phyloP scores from a whole-genome alignment of 148 eudicot species.

The Rhododendron williamsianum region DNA sequence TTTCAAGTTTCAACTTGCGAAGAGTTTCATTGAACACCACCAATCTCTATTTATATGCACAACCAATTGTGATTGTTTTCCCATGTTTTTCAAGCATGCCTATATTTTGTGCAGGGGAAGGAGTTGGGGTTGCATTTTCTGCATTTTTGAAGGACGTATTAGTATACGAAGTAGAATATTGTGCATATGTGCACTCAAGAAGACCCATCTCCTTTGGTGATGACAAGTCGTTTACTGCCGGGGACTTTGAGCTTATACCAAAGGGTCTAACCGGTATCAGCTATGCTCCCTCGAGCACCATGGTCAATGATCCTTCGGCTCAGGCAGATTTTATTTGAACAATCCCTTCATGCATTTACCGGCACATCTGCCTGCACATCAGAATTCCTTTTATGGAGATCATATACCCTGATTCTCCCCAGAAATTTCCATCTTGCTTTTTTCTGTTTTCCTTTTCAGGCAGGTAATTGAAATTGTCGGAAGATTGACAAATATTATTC shows the following conservation, averaged over 20 bases:
- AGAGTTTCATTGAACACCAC: neutral
- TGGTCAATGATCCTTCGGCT: conserved; percentile 23
- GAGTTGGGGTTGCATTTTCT: conserved; percentile 40
- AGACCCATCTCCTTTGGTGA: conserved; percentile 23
- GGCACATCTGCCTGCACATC: neutral
- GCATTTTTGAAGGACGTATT: conserved; percentile 26
- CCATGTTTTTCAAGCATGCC: neutral
- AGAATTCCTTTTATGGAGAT: neutral
- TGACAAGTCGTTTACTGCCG: conserved; percentile 24
- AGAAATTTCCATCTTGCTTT: neutral
- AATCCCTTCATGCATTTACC: neutral
- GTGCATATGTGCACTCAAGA: conserved; percentile 45
- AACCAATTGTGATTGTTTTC: neutral
- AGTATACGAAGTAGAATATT: conserved; percentile 45
- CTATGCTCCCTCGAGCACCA: conserved; percentile 12
- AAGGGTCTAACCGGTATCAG: conserved; percentile 34
- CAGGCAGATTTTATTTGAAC: neutral
- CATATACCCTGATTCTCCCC: neutral
- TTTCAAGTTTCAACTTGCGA: neutral
- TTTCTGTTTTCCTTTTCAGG: neutral
- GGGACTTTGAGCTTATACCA: conserved; percentile 34
- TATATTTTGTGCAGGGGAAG: conserved; percentile 43
- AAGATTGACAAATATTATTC: neutral
- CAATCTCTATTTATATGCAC: neutral
- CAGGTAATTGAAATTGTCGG: neutral